A percentile compares a stretch with the other conserved stretches of the same genome.
Evolutionary conservation across 2,329 filamentous ascomycete species (phyloP).

Genomic region (Phialophora chinensis): DNA sequence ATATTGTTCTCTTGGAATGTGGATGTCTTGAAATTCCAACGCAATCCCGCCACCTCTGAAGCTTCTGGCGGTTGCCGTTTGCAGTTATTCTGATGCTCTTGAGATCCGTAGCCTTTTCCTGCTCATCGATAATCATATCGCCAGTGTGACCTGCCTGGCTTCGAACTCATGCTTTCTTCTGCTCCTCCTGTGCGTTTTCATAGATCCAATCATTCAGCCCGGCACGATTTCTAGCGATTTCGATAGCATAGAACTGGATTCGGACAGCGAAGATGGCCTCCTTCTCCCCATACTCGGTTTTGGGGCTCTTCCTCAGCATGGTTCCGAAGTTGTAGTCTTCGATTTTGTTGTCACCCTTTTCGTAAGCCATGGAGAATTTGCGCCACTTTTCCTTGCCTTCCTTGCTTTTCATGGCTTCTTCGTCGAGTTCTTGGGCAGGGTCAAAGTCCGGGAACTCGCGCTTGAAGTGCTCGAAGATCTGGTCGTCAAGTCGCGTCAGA

Average conservation of each 20-base stretch:
- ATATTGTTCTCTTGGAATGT: constrained; percentile 43
- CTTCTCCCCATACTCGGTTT: constrained; percentile 83
- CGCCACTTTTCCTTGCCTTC: constrained; percentile 92
- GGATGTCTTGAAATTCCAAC: background rate
- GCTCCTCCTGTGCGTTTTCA: constrained; percentile 74
- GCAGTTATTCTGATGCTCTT: background rate
- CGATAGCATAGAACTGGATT: constrained; percentile 84
- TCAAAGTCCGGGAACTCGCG: constrained; percentile 92
- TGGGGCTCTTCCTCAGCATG: constrained; percentile 79
- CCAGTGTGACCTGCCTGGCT: background rate
- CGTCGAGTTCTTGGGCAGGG: constrained; percentile 76
- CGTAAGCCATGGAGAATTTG: constrained; percentile 90
- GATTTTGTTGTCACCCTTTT: constrained; percentile 72
- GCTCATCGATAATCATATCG: background rate
- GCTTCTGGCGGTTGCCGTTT: background rate
- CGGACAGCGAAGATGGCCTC: constrained; percentile 87
- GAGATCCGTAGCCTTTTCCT: background rate
- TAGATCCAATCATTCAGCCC: constrained; percentile 98
- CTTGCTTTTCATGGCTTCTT: constrained; percentile 98
- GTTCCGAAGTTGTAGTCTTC: constrained; percentile 98
- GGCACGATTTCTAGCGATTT: constrained; percentile 77
- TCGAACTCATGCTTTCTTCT: constrained; percentile 46
- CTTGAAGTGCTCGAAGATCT: constrained; percentile 89
- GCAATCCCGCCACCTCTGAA: no score
- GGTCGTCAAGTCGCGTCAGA: constrained; percentile 92